These are phyloP conservation scores for Botryotinia narcissicola DNA, from an alignment of 2,329 filamentous ascomycete species.

Conservation along the genomic window DNA sequence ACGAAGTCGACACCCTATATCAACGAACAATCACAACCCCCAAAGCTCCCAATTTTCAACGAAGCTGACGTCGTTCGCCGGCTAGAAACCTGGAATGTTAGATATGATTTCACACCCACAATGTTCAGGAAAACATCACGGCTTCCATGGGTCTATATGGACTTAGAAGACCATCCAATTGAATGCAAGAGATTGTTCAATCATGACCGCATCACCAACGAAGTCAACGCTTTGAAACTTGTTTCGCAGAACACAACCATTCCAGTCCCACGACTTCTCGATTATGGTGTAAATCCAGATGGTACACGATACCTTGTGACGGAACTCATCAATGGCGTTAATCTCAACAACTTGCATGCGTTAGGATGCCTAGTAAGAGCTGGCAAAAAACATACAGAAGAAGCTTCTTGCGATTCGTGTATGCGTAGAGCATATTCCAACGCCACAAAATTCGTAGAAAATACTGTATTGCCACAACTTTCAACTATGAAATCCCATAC, in stretches of 20 bases:
- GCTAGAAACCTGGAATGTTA: background rate
- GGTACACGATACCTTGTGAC: background rate
- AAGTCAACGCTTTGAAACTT: background rate
- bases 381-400: background rate
- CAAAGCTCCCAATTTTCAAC: background rate
- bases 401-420: background rate
- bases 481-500: background rate
- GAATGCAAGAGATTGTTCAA: background rate
- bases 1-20: background rate
- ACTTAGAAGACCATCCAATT: background rate
- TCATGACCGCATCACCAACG: background rate
- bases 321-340: background rate
- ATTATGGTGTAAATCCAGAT: background rate
- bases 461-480: background rate
- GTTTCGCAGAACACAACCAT: background rate
- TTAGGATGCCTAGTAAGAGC: background rate
- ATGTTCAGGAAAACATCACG: slow-evolving; percentile 4
- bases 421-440: background rate
- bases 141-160: background rate
- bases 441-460: background rate
- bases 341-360: background rate
- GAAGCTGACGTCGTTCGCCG: background rate
- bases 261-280: background rate
- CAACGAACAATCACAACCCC: background rate
- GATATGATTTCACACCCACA: background rate